These are phyloP conservation scores for Arabidopsis hybrid DNA, from an alignment of 441 rosid species.

Conservation along the genomic window DNA sequence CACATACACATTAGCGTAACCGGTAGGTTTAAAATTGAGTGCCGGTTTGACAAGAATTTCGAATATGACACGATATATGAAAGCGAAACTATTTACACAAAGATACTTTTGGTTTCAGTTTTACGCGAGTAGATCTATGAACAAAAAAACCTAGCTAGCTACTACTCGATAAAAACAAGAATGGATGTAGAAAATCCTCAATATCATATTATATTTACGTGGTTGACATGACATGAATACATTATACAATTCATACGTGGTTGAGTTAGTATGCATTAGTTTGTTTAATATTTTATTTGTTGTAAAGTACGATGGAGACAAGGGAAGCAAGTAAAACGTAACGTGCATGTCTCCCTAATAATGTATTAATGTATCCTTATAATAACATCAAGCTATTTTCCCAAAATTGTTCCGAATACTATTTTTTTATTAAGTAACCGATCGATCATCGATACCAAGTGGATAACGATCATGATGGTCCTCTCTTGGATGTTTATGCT, in stretches of 20 bases:
- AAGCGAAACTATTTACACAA: neutral
- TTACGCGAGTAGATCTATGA: conserved; percentile 21
- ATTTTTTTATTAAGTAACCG: conserved; percentile 18
- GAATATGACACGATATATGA: neutral
- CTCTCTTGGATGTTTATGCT: conserved; percentile 41
- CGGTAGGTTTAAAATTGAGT: neutral
- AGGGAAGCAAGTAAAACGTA: conserved; percentile 44
- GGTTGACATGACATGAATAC: conserved; percentile 16
- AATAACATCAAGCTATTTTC: conserved; percentile 16
- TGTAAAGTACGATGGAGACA: conserved; percentile 45
- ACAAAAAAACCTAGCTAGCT: conserved; percentile 18
- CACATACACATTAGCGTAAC: neutral
- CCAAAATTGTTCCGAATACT: conserved; percentile 3
- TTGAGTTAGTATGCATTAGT: conserved; percentile 34
- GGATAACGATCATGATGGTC: conserved; percentile 42
- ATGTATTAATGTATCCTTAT: conserved; percentile 22
- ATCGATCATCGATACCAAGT: conserved; percentile 28
- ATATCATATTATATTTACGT: conserved; percentile 18
- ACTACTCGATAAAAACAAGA: conserved; percentile 38
- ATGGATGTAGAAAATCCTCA: conserved; percentile 27
- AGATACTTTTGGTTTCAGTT: conserved; percentile 5
- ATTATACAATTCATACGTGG: conserved; percentile 24
- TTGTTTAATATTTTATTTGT: conserved; percentile 13
- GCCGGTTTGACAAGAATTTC: conserved; percentile 17
- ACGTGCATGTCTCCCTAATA: conserved; percentile 42